Evolutionary conservation across 2,329 filamentous ascomycete genomes (phyloP).

Genomic region (Metarhizium brunneum): DNA sequence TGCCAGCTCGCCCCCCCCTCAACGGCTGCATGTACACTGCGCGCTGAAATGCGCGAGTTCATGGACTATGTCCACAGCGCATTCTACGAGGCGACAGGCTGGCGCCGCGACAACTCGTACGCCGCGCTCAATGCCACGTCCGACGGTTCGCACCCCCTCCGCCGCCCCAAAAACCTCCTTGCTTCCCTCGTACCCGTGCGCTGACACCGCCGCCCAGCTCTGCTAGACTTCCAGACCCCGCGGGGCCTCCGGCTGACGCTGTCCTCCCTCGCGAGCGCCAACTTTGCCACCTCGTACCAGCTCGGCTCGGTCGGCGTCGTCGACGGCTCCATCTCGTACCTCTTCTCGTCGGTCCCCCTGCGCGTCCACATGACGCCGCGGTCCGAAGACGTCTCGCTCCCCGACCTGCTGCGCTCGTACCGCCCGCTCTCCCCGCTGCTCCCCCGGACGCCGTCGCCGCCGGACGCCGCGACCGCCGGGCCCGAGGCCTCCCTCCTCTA

Average conservation of each 20-base stretch:
- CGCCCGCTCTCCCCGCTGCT: conserved; percentile 60
- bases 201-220: conserved; percentile 39
- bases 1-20: too few relatives aligned
- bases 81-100: conserved; percentile 78
- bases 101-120: conserved; percentile 90
- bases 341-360: conserved; percentile 83
- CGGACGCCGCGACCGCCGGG: conserved; percentile 14
- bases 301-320: conserved; percentile 84
- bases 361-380: conserved; percentile 52
- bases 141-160: conserved; percentile 48
- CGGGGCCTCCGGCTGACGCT: conserved; percentile 76
- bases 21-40: background rate
- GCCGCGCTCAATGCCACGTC: conserved; percentile 75
- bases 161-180: background rate
- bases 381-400: conserved; percentile 68
- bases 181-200: conserved; percentile 6
- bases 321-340: conserved; percentile 93
- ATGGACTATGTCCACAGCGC: conserved; percentile 94
- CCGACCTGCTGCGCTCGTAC: conserved; percentile 73
- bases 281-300: conserved; percentile 91
- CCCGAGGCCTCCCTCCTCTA: conserved; percentile 55
- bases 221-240: conserved; percentile 84
- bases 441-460: conserved; percentile 6
- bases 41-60: conserved; percentile 72
- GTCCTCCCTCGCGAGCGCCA: conserved; percentile 82